Evolutionary conservation across 2,329 filamentous ascomycete species (phyloP).

Genomic region (Aspergillus melleus): DNA sequence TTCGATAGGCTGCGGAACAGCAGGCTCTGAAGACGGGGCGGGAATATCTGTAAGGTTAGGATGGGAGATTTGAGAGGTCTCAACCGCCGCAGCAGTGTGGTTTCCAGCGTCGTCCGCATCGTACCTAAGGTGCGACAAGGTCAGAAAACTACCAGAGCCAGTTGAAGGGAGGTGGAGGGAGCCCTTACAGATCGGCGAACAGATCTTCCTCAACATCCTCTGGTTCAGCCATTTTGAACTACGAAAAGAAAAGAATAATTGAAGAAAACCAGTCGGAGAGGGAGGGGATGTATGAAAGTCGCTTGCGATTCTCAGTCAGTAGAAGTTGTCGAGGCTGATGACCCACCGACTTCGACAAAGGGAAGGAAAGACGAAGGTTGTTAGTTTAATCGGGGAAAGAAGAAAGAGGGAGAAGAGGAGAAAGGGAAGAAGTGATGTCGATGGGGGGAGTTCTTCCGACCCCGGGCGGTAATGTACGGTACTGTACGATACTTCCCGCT

Average conservation of each 20-base stretch:
- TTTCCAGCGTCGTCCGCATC: constrained; percentile 63
- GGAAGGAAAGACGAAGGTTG: background rate
- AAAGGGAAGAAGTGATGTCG: constrained; percentile 1
- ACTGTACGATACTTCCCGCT: background rate
- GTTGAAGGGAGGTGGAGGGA: background rate
- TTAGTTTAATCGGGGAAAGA: background rate
- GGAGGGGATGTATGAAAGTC: background rate
- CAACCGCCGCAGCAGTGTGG: constrained; percentile 28
- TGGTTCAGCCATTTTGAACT: constrained; percentile 68
- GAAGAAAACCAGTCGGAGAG: background rate
- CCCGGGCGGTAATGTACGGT: background rate
- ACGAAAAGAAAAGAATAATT: constrained; percentile 6
- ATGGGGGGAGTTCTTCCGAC: background rate
- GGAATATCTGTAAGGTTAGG: constrained; percentile 31
- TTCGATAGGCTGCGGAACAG: constrained; percentile 35
- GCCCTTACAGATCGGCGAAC: constrained; percentile 84
- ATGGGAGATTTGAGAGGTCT: constrained; percentile 40
- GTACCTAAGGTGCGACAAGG: constrained; percentile 51
- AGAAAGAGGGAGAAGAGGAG: constrained; percentile 14
- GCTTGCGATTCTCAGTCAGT: background rate
- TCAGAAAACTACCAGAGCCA: constrained; percentile 15
- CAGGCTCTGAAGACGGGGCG: constrained; percentile 31
- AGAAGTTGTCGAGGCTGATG: background rate
- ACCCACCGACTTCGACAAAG: background rate
- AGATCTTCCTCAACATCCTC: constrained; percentile 90